These are phyloP conservation scores for Leavenworthia alabamica DNA, from an alignment of 345 rosid genomes.

Conservation along the genomic window DNA sequence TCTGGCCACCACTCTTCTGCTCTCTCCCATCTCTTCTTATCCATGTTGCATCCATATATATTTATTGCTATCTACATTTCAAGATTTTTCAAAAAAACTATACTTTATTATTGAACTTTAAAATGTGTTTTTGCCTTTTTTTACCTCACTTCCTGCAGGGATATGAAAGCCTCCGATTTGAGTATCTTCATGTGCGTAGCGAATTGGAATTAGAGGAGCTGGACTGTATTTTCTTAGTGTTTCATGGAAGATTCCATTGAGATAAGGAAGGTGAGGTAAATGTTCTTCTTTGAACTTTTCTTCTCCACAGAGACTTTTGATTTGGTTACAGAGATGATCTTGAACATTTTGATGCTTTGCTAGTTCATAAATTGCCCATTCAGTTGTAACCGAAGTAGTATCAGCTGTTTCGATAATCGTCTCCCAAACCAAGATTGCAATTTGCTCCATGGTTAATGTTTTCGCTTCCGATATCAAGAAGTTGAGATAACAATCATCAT, in stretches of 20 bases:
- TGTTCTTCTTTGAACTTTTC: slow-evolving; percentile 60
- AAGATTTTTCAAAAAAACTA: not conserved
- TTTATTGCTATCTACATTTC: slow-evolving; percentile 69
- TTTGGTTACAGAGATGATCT: slow-evolving; percentile 49
- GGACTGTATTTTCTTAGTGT: slow-evolving; percentile 80
- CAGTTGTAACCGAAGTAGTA: slow-evolving; percentile 71
- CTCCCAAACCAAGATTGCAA: slow-evolving; percentile 67
- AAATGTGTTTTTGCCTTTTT: not conserved
- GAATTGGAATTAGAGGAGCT: slow-evolving; percentile 57
- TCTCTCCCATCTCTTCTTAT: slow-evolving; percentile 61
- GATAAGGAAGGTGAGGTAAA: slow-evolving; percentile 46
- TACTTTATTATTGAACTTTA: not conserved
- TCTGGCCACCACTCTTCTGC: slow-evolving; percentile 75
- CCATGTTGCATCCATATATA: slow-evolving; percentile 87
- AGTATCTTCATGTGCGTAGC: slow-evolving; percentile 72
- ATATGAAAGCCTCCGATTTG: slow-evolving; percentile 62
- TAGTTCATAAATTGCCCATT: slow-evolving; percentile 88
- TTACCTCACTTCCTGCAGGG: slow-evolving; percentile 73
- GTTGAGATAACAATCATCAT: slow-evolving; percentile 48
- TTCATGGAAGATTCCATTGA: slow-evolving; percentile 71
- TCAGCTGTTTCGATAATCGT: slow-evolving; percentile 65
- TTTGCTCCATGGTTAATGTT: slow-evolving; percentile 54
- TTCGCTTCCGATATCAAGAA: slow-evolving; percentile 54
- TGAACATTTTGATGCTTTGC: slow-evolving; percentile 56
- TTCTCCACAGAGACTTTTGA: slow-evolving; percentile 44